Evolutionary conservation across 78 protist genomes (phyloP).

Genomic region (Diacronema lutheri): DNA sequence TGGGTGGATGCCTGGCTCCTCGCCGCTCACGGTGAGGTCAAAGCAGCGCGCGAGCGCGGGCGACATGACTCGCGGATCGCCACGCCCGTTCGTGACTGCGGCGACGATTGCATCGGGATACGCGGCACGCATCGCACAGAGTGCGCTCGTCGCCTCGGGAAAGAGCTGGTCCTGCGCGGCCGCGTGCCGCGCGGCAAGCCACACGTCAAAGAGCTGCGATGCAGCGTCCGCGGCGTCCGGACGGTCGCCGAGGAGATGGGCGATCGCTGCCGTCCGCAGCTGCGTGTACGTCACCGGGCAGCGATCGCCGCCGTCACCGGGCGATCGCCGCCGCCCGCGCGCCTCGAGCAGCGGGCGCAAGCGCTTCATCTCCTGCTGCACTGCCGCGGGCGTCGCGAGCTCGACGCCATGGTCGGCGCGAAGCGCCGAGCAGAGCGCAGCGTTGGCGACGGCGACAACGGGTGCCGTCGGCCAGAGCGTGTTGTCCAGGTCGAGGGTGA

Average conservation of each 20-base stretch:
- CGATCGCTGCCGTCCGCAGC: too few relatives aligned
- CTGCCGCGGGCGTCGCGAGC: background rate
- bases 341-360: background rate
- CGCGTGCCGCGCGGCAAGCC: background rate
- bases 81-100: constrained; percentile 4
- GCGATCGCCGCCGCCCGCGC: background rate
- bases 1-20: background rate
- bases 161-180: background rate
- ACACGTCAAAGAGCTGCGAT: background rate
- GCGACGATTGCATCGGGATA: background rate
- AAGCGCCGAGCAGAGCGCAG: background rate
- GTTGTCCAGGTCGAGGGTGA: constrained; percentile 3
- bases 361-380: background rate
- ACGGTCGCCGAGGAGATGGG: too few relatives aligned
- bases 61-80: constrained; percentile 5
- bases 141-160: background rate
- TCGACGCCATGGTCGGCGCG: background rate
- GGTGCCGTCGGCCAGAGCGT: background rate
- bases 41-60: background rate
- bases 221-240: too few relatives aligned
- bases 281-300: too few relatives aligned
- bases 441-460: background rate
- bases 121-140: background rate
- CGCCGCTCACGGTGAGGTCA: background rate
- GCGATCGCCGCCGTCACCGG: background rate